Percentiles rank a stretch among this genome's conserved stretches.
Conservation (phyloP, 208 protist genomes). For the Angomonas ambiguus region DNA sequence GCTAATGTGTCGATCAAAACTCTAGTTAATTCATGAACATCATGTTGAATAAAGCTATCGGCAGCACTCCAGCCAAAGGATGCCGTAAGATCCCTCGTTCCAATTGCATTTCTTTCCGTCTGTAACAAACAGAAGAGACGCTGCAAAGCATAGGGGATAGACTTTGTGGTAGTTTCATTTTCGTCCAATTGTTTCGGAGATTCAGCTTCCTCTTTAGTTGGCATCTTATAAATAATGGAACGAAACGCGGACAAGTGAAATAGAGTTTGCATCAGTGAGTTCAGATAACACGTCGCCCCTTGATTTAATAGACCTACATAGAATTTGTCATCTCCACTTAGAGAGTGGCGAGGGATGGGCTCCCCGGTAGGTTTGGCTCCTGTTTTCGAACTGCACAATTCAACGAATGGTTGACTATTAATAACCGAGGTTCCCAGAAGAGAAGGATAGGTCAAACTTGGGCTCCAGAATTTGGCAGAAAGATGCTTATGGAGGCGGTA, state of each 20-base stretch:
- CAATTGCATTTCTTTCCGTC: slow-evolving; percentile 46
- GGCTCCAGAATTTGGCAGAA: slow-evolving; percentile 61
- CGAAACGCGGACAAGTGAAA: slow-evolving; percentile 88
- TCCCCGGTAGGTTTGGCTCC: not conserved
- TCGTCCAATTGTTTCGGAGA: not conserved
- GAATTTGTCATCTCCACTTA: slow-evolving; percentile 11
- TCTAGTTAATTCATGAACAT: slow-evolving; percentile 87
- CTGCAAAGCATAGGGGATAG: slow-evolving; percentile 88
- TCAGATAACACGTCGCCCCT: slow-evolving; percentile 91
- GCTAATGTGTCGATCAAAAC: slow-evolving; percentile 86
- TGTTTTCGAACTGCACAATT: slow-evolving; percentile 8
- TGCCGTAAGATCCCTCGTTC: slow-evolving; percentile 87
- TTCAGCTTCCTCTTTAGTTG: slow-evolving; percentile 74
- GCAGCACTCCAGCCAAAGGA: slow-evolving; percentile 89
- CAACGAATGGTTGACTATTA: slow-evolving; percentile 52
- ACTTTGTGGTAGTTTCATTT: slow-evolving; percentile 34
- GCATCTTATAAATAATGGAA: slow-evolving; percentile 85
- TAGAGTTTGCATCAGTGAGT: slow-evolving; percentile 87
- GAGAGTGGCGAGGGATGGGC: not conserved
- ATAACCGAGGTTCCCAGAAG: slow-evolving; percentile 60
- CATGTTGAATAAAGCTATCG: slow-evolving; percentile 92
- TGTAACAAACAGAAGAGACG: slow-evolving; percentile 87
- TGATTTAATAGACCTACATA: slow-evolving; percentile 89
- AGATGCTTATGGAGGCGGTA: slow-evolving; percentile 74
- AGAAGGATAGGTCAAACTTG: slow-evolving; percentile 27